Evolutionary conservation across 805 yeast genomes (phyloP), one percentile per base, ranked within the genome.

Genomic region (Zygoascus tannicola): DNA sequence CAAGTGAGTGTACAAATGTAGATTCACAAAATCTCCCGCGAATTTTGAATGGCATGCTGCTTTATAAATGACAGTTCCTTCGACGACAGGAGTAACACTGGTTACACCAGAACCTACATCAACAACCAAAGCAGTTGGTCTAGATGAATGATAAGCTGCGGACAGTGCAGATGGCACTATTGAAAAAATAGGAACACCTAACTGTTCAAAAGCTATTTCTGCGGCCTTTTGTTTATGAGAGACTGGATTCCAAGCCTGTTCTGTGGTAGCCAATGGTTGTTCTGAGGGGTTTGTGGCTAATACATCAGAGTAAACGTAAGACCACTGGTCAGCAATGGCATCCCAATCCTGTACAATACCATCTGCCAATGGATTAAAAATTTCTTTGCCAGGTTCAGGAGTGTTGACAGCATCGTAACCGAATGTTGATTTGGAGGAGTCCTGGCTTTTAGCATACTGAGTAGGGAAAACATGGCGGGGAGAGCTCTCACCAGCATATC

Each of bases 401-500:
- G 62, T 57, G 48, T 68, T 69, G 26, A 81, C 66, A 8, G 67
- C 65, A 32, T 64, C 63, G 30, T 65, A 70, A 22, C 69, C 73
- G 44, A 63, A 56, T 22, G 56, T 36, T 50, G 51, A 47, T 26
- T 26, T 26, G 30, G 30, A 26, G 12, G 10, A 8, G 22, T 50
- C 54, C 3, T 55, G 53, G 4, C 54, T 51, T 35, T 50, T 52
- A 32, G 79, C 82, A 65, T 90, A 44, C 10, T n/a, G 32, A 20
- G 95, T 83, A 2, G 95, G 87, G 7, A 80, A 63, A 20, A 83
- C 76, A 4, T 78, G 65, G 47, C 80, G 75, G 5, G 98, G 98
- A 43, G 76, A 70, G 56, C 86, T 95, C 49, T 87, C 90, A 12
- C 97, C 97, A 4, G 97, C 88, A 57, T 76, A 84, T 1, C 98